Conservation (phyloP, 1,139 yeast species). For the Komagataea norvegica region DNA sequence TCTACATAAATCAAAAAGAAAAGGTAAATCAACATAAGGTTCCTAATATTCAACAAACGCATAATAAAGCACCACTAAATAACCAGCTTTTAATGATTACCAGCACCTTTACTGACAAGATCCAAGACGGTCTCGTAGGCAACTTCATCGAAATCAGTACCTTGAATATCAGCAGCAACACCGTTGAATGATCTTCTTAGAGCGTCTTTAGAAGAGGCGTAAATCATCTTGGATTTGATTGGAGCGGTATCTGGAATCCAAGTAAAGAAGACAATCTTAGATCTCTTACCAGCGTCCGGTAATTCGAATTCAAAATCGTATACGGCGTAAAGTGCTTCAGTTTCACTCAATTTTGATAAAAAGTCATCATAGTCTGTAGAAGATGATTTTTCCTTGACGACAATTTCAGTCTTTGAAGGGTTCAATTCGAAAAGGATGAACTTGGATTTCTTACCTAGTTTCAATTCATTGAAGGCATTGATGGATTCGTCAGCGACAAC, state of each 20-base stretch:
- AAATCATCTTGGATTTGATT: constrained; percentile 91
- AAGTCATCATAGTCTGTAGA: constrained; percentile 76
- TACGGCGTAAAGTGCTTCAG: constrained; percentile 93
- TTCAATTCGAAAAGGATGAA: constrained; percentile 77
- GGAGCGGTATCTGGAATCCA: constrained; percentile 99
- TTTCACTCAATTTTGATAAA: constrained; percentile 85
- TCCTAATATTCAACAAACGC: too few species aligned
- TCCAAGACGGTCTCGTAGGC: constrained; percentile 90
- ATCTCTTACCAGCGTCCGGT: constrained; percentile 91
- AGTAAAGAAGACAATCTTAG: constrained; percentile 86
- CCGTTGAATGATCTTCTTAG: constrained; percentile 97
- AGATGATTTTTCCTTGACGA: constrained; percentile 79
- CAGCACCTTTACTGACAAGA: constrained; percentile 73
- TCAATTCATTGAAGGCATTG: constrained; percentile 89
- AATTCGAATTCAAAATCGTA: constrained; percentile 95
- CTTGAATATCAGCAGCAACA: constrained; percentile 90
- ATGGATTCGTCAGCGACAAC: constrained; percentile 94
- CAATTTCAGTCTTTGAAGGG: constrained; percentile 82
- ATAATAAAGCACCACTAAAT: too few species aligned
- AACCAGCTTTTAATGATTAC: constrained; percentile 14
- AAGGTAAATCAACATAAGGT: too few species aligned
- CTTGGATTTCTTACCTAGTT: constrained; percentile 88
- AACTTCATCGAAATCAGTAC: constrained; percentile 96
- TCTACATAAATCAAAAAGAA: too few species aligned
- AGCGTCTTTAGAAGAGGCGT: constrained; percentile 96